Conservation (phyloP, 441 rosid species). For the Caryocar brasiliense region DNA sequence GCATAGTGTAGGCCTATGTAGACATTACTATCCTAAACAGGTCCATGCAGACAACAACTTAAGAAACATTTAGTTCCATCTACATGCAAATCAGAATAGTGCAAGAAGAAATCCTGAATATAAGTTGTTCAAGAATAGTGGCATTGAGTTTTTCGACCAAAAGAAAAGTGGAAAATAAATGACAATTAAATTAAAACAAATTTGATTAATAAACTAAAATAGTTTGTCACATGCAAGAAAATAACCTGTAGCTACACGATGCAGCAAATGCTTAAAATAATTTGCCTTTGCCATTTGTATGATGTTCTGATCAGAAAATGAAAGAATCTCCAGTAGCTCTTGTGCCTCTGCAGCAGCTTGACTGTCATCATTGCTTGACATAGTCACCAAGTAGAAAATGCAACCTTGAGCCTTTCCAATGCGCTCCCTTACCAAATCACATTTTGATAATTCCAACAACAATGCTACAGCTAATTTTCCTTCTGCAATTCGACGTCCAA, state of each 20-base stretch:
- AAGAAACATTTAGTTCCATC: too few relatives aligned
- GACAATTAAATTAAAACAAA: neutral
- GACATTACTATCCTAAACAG: too few relatives aligned
- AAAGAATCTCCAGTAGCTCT: slow-evolving; percentile 44
- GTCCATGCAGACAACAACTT: too few relatives aligned
- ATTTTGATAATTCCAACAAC: slow-evolving; percentile 41
- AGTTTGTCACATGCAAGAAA: slow-evolving; percentile 1
- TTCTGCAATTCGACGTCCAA: slow-evolving; percentile 48
- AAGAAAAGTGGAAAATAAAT: neutral
- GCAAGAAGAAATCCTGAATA: too few relatives aligned
- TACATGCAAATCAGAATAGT: too few relatives aligned
- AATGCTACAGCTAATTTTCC: slow-evolving; percentile 46
- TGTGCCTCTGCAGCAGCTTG: slow-evolving; percentile 43
- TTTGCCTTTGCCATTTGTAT: slow-evolving; percentile 61
- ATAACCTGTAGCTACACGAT: slow-evolving; percentile 40
- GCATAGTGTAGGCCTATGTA: too few relatives aligned
- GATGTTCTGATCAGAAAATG: slow-evolving; percentile 44
- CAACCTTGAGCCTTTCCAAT: slow-evolving; percentile 54
- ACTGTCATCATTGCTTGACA: slow-evolving; percentile 43
- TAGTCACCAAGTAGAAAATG: slow-evolving; percentile 56
- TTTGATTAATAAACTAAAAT: neutral
- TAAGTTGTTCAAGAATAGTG: too few relatives aligned
- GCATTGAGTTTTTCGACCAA: too few relatives aligned
- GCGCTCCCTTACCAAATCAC: slow-evolving; percentile 20
- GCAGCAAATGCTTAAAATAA: slow-evolving; percentile 47